These are phyloP conservation scores for Bassia scoparia DNA, from an alignment of 148 eudicot species.

Conservation along the genomic window DNA sequence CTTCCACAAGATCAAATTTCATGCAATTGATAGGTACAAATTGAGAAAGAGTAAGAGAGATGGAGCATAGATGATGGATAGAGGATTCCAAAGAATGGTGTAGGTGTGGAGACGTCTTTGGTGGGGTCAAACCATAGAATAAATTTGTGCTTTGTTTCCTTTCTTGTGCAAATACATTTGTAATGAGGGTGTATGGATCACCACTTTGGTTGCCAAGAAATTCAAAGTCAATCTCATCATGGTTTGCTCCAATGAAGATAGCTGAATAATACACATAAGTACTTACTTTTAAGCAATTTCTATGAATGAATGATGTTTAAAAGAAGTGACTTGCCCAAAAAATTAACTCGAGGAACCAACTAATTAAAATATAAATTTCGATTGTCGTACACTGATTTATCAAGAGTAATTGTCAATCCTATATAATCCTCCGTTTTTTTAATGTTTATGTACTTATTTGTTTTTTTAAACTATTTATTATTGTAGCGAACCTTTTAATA, in stretches of 20 bases:
- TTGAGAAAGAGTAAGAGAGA: background rate
- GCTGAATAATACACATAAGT: background rate
- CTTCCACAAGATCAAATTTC: no score
- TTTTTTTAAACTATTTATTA: no score
- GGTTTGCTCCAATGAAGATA: slow-evolving; percentile 26
- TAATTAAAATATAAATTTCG: no score
- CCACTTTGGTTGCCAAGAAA: slow-evolving; percentile 27
- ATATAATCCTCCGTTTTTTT: no score
- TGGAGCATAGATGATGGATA: slow-evolving; percentile 12
- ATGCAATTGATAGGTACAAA: background rate
- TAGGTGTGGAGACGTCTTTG: slow-evolving; percentile 27
- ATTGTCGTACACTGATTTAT: no score
- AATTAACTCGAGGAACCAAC: no score
- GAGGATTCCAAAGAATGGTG: slow-evolving; percentile 33
- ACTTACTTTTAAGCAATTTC: background rate
- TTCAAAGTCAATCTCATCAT: slow-evolving; percentile 28
- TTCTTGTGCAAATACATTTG: slow-evolving; percentile 26
- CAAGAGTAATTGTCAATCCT: no score
- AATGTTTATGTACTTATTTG: no score
- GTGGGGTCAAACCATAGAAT: slow-evolving; percentile 31
- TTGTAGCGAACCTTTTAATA: no score
- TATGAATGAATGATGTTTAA: no score
- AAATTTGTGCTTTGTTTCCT: slow-evolving; percentile 27
- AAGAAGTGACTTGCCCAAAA: no score
- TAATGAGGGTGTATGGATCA: slow-evolving; percentile 22